Evolutionary conservation across 495 filamentous ascomycete species (phyloP).

Genomic region (Hypomontagnella monticulosa): DNA sequence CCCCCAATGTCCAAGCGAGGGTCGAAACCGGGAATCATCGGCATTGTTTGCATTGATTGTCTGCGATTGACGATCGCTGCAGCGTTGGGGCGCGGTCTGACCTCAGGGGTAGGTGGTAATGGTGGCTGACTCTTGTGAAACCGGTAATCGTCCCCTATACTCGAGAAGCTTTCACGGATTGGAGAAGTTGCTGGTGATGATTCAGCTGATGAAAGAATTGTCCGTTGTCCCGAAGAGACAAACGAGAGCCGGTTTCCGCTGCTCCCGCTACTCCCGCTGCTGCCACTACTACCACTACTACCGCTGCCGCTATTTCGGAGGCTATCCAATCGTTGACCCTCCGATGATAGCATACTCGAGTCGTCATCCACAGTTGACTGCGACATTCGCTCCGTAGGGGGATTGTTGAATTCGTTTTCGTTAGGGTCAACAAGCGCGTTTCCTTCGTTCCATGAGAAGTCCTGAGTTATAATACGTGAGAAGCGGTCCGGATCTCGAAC

Average conservation of each 20-base stretch:
- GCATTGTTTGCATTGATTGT: slow-evolving; percentile 62
- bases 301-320: slow-evolving; percentile 56
- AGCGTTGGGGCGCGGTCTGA: slow-evolving; percentile 60
- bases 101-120: slow-evolving; percentile 40
- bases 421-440: slow-evolving; percentile 31
- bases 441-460: slow-evolving; percentile 48
- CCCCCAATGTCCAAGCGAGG: slow-evolving; percentile 41
- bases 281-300: slow-evolving; percentile 45
- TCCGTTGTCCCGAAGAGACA: slow-evolving; percentile 67
- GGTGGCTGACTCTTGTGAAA: slow-evolving; percentile 28
- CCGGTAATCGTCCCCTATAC: slow-evolving; percentile 48
- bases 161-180: slow-evolving; percentile 55
- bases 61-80: slow-evolving; percentile 61
- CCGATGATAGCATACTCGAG: slow-evolving; percentile 60
- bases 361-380: slow-evolving; percentile 50
- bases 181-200: slow-evolving; percentile 64
- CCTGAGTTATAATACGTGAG: slow-evolving; percentile 48
- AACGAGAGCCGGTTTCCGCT: slow-evolving; percentile 67
- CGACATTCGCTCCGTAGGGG: slow-evolving; percentile 25
- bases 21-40: slow-evolving; percentile 55
- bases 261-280: slow-evolving; percentile 46
- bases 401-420: slow-evolving; percentile 26
- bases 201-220: slow-evolving; percentile 61
- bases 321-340: slow-evolving; percentile 59
- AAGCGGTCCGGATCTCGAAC: slow-evolving; percentile 61